phyloP scores from a whole-genome alignment of 257 asterid species.

The Solanum neorickii region DNA sequence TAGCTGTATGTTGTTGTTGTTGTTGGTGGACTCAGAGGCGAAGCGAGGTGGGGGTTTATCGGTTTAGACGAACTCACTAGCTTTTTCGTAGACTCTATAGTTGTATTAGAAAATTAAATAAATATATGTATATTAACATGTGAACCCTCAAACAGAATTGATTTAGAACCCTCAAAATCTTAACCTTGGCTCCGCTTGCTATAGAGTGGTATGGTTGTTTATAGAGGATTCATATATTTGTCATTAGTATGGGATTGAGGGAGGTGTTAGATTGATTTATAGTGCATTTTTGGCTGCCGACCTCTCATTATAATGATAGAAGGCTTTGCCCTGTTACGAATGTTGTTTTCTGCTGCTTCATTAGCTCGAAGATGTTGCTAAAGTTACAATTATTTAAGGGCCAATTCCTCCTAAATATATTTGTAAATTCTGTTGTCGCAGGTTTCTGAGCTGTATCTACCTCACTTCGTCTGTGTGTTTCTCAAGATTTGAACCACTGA shows the following conservation, averaged over 20 bases:
- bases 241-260: neutral
- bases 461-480: slow-evolving; percentile 40
- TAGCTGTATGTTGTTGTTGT: neutral
- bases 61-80: too few species aligned
- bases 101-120: too few species aligned
- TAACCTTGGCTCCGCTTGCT: neutral
- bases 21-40: neutral
- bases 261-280: neutral
- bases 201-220: neutral
- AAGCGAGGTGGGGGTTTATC: too few species aligned
- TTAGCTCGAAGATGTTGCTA: neutral
- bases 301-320: neutral
- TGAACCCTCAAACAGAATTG: too few species aligned
- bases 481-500: slow-evolving; percentile 38
- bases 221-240: neutral
- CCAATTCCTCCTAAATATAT: neutral
- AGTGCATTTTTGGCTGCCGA: neutral
- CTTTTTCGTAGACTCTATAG: too few species aligned
- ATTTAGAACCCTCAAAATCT: too few species aligned
- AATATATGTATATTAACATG: too few species aligned
- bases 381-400: neutral
- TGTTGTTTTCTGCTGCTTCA: neutral
- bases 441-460: neutral
- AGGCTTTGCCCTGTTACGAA: neutral
- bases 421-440: neutral